phyloP scores from a whole-genome alignment of 345 rosid genomes.

The Cardamine occulta region DNA sequence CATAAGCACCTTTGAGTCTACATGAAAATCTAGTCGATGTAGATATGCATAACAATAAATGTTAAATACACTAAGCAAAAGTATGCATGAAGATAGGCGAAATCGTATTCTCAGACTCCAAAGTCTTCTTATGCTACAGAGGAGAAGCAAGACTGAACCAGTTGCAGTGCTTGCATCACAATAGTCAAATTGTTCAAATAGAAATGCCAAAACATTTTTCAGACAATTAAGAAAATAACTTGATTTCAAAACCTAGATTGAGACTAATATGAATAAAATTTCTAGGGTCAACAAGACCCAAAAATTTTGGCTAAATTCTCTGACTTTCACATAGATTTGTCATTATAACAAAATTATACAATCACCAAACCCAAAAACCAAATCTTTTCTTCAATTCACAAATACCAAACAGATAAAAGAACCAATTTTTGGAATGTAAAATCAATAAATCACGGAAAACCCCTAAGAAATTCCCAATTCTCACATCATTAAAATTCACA shows the following conservation, averaged over 20 bases:
- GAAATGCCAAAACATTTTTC: background rate
- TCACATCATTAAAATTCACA: background rate
- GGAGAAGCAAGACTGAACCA: background rate
- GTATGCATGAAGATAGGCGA: background rate
- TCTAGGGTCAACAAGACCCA: background rate
- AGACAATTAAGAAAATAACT: background rate
- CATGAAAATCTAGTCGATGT: background rate
- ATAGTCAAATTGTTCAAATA: background rate
- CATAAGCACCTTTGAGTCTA: background rate
- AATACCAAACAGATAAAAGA: background rate
- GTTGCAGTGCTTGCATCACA: constrained; percentile 5
- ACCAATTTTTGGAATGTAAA: background rate
- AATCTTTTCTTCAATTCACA: constrained; percentile 1
- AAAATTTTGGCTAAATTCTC: background rate
- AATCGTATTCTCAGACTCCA: background rate
- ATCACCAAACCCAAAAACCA: constrained; percentile 7
- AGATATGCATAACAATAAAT: background rate
- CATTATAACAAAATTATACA: constrained; percentile 7
- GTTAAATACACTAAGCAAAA: background rate
- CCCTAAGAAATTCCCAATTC: background rate
- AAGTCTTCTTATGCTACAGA: background rate
- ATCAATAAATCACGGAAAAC: constrained; percentile 7
- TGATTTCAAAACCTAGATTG: background rate
- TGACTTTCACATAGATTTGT: background rate
- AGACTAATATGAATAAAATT: constrained; percentile 2